These are phyloP conservation scores for Candida dendrica DNA, from an alignment of 805 yeast genomes.

Conservation along the genomic window DNA sequence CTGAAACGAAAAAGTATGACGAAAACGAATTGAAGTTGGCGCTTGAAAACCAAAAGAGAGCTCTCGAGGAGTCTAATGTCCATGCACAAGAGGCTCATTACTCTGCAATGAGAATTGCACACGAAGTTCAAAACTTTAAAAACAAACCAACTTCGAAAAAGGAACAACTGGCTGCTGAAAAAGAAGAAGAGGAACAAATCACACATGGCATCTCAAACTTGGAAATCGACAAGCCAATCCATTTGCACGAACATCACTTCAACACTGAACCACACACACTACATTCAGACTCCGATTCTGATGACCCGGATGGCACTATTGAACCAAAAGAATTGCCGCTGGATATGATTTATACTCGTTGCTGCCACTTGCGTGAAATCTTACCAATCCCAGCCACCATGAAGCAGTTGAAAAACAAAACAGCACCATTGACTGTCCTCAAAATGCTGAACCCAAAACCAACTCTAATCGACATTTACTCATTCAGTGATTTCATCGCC, in stretches of 20 bases:
- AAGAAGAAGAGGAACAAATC: conserved; percentile 15
- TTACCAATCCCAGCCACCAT: conserved; percentile 86
- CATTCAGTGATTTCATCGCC: conserved; percentile 83
- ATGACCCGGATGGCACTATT: conserved; percentile 14
- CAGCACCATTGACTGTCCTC: conserved; percentile 64
- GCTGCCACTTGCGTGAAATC: conserved; percentile 89
- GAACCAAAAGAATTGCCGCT: conserved; percentile 23
- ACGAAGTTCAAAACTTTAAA: conserved; percentile 48
- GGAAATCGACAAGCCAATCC: conserved; percentile 70
- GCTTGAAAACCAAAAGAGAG: conserved; percentile 47
- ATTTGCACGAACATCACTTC: conserved; percentile 51
- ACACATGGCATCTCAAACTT: conserved; percentile 20
- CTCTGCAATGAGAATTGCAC: conserved; percentile 63
- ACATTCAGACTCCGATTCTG: conserved; percentile 7
- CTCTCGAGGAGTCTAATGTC: conserved; percentile 53
- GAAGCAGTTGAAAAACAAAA: conserved; percentile 70
- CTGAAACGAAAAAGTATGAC: conserved; percentile 14
- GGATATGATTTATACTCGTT: conserved; percentile 79
- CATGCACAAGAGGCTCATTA: conserved; percentile 74
- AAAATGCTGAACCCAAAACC: conserved; percentile 85
- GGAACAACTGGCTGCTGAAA: conserved; percentile 14
- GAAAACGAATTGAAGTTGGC: conserved; percentile 46
- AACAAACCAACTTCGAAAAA: conserved; percentile 7
- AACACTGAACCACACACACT: conserved; percentile 7
- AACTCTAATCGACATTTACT: conserved; percentile 76